These are phyloP conservation scores for Hypoxylon rubiginosum DNA, from an alignment of 2,329 filamentous ascomycete species.

Conservation along the genomic window DNA sequence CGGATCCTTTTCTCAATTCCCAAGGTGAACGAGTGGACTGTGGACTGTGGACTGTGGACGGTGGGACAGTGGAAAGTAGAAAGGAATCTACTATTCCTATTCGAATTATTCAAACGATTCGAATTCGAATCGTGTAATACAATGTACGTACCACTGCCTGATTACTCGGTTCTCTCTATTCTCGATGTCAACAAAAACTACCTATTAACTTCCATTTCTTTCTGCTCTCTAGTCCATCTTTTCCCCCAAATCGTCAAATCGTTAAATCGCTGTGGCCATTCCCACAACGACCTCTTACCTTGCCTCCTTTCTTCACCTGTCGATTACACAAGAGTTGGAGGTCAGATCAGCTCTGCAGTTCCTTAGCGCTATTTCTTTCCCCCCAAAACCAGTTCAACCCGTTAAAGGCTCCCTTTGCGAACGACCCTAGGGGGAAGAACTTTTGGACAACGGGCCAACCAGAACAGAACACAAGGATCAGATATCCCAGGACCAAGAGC, in stretches of 20 bases:
- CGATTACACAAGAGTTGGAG: slow-evolving; percentile 35
- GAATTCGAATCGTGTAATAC: slow-evolving; percentile 13
- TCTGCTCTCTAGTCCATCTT: neutral
- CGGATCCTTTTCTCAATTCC: slow-evolving; percentile 7
- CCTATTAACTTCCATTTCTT: neutral
- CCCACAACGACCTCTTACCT: slow-evolving; percentile 33
- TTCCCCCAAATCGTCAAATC: neutral
- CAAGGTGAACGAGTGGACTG: neutral
- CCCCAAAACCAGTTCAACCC: slow-evolving; percentile 17
- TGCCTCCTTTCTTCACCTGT: slow-evolving; percentile 19
- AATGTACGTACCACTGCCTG: slow-evolving; percentile 7
- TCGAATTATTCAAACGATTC: neutral
- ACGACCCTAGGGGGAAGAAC: slow-evolving; percentile 15
- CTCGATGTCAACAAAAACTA: neutral
- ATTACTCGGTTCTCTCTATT: neutral
- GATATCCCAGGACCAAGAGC: slow-evolving; percentile 38
- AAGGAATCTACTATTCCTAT: neutral
- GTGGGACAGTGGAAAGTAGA: slow-evolving; percentile 18
- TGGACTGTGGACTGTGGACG: slow-evolving; percentile 12
- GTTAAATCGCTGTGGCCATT: neutral
- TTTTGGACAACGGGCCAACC: slow-evolving; percentile 31
- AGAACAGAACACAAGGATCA: slow-evolving; percentile 41
- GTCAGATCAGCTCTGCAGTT: slow-evolving; percentile 40
- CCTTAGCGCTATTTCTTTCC: slow-evolving; percentile 36
- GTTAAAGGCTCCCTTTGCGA: slow-evolving; percentile 25